These are phyloP conservation scores for Yueomyces sinensis DNA, from an alignment of 805 yeast species.

Conservation along the genomic window DNA sequence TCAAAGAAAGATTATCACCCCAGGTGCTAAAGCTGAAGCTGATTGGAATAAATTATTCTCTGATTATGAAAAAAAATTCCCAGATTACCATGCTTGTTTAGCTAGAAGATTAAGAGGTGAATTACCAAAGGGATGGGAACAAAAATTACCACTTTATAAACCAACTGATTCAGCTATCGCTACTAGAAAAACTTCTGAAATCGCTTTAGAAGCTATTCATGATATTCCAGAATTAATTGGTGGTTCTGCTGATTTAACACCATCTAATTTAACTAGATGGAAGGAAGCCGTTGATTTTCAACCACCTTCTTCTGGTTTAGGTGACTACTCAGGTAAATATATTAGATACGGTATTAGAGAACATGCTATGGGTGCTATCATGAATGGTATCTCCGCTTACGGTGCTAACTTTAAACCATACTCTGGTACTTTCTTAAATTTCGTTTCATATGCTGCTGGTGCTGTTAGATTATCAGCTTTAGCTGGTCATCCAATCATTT, in stretches of 20 bases:
- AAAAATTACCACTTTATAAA: conserved; percentile 64
- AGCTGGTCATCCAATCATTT: conserved; percentile 69
- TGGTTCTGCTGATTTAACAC: conserved; percentile 97
- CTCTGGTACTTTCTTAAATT: conserved; percentile 98
- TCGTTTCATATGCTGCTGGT: conserved; percentile 74
- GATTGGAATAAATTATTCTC: conserved; percentile 61
- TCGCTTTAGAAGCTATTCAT: conserved; percentile 49
- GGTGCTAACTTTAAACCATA: conserved; percentile 75
- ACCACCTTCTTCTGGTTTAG: conserved; percentile 66
- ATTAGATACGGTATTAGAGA: conserved; percentile 97
- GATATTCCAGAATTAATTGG: conserved; percentile 82
- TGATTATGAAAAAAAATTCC: conserved; percentile 54
- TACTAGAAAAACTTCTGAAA: conserved; percentile 87
- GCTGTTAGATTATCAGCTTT: conserved; percentile 77
- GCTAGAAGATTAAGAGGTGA: conserved; percentile 63
- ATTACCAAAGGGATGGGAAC: conserved; percentile 76
- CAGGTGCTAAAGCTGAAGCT: conserved; percentile 54
- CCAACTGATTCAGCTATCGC: conserved; percentile 76
- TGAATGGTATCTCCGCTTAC: conserved; percentile 93
- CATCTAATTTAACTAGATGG: conserved; percentile 91
- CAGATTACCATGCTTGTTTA: conserved; percentile 67
- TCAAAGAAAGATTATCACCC: conserved; percentile 36
- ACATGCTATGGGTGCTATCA: conserved; percentile 97
- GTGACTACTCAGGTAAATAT: conserved; percentile 85
- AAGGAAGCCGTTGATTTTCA: conserved; percentile 81